These are phyloP conservation scores for Talaromyces ruber DNA, from an alignment of 495 filamentous ascomycete species.

Conservation along the genomic window DNA sequence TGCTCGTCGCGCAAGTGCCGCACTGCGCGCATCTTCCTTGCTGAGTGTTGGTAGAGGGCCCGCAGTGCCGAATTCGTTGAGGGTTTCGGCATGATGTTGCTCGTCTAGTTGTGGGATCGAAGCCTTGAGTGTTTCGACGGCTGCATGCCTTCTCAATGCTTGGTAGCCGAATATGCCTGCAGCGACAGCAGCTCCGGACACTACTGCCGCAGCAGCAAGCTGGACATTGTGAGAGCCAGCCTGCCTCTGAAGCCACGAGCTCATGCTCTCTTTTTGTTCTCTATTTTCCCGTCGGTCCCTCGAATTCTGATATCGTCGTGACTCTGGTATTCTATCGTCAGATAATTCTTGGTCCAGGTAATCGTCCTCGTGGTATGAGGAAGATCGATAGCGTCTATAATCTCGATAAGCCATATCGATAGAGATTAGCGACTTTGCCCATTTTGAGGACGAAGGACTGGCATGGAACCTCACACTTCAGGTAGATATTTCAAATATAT, in stretches of 20 bases:
- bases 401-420: conserved; percentile 3
- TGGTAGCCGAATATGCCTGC: conserved; percentile 66
- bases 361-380: not conserved
- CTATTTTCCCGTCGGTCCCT: not conserved
- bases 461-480: not conserved
- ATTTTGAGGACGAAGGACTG: not conserved
- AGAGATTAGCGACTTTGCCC: not conserved
- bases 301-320: not conserved
- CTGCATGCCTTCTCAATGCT: conserved; percentile 50
- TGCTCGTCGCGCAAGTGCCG: conserved; percentile 68
- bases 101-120: conserved; percentile 55
- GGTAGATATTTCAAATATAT: not conserved
- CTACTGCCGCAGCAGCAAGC: conserved; percentile 64
- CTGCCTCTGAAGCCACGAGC: conserved; percentile 48
- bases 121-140: conserved; percentile 58
- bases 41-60: conserved; percentile 40
- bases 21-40: conserved; percentile 72
- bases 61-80: conserved; percentile 68
- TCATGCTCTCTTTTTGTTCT: conserved; percentile 27
- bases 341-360: conserved; percentile 1
- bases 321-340: not conserved
- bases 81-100: conserved; percentile 45
- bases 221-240: conserved; percentile 50
- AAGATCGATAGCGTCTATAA: not conserved
- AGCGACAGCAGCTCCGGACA: conserved; percentile 68